phyloP scores from a whole-genome alignment of 306 rosid genomes.

The Luffa acutangula region DNA sequence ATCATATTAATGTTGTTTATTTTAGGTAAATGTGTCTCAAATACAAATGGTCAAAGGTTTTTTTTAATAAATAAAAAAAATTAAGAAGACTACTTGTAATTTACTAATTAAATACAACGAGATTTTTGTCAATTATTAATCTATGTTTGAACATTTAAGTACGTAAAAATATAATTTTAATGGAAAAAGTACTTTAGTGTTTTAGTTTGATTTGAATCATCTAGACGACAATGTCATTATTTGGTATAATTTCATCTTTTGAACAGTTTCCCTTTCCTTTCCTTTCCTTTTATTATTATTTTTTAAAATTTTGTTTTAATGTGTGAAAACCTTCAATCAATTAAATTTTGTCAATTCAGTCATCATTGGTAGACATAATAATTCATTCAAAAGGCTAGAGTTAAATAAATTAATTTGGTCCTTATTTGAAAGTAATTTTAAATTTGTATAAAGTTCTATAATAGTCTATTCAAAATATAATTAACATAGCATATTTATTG shows the following conservation, averaged over 20 bases:
- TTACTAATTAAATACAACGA: neutral
- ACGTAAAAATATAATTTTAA: neutral
- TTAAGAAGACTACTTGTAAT: too few relatives aligned
- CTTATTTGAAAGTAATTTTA: neutral
- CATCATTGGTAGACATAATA: neutral
- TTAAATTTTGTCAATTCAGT: neutral
- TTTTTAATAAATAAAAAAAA: too few relatives aligned
- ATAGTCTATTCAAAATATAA: neutral
- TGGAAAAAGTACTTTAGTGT: neutral
- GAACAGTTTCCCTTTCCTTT: neutral
- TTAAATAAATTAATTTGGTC: neutral
- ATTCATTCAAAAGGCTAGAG: neutral
- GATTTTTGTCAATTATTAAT: neutral
- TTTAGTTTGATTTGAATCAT: neutral
- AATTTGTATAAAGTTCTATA: neutral
- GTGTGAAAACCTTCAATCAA: neutral
- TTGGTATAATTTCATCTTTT: neutral
- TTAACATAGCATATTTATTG: too few relatives aligned
- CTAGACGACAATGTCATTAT: neutral
- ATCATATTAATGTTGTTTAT: too few relatives aligned
- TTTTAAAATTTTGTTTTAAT: neutral
- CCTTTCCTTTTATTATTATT: neutral
- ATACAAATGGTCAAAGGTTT: too few relatives aligned
- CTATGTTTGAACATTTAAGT: neutral
- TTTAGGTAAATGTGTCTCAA: too few relatives aligned